Percentiles rank a stretch among this genome's conserved stretches.
phyloP scores from a whole-genome alignment of 2,329 filamentous ascomycete species.

The Phaeosphaeriaceae sp. region DNA sequence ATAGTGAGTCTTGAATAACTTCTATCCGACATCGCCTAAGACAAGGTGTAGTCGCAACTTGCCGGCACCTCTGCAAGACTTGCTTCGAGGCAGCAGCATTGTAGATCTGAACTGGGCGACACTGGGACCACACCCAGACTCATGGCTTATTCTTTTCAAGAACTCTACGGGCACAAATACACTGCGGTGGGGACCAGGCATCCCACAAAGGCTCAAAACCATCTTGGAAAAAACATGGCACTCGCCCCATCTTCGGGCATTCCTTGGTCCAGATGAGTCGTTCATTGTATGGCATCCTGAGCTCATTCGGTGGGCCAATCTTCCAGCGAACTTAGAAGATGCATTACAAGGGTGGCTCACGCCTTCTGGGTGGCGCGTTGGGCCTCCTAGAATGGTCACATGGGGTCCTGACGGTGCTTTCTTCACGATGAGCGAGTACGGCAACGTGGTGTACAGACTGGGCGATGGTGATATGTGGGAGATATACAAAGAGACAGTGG shows the following conservation, averaged over 20 bases:
- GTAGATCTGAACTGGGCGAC: conserved; percentile 41
- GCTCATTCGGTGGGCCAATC: conserved; percentile 40
- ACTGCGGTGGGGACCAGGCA: conserved; percentile 37
- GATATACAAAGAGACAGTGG: conserved; percentile 43
- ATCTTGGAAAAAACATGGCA: conserved; percentile 35
- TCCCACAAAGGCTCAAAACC: conserved; percentile 27
- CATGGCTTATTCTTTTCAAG: conserved; percentile 44
- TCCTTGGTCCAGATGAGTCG: conserved; percentile 36
- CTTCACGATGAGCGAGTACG: conserved; percentile 48
- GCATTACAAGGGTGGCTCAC: conserved; percentile 45
- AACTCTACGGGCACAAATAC: conserved; percentile 31
- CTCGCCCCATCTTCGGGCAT: conserved; percentile 37
- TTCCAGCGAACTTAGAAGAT: conserved; percentile 38
- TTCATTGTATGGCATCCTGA: conserved; percentile 46
- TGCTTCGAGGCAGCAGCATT: conserved; percentile 32
- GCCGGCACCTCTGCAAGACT: conserved; percentile 32
- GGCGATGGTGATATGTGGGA: conserved; percentile 34
- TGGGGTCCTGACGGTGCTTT: conserved; percentile 42
- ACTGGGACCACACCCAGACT: conserved; percentile 36
- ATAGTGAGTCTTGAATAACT: conserved; percentile 29
- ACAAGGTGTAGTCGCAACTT: conserved; percentile 34
- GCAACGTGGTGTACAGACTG: conserved; percentile 36
- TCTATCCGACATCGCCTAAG: conserved; percentile 2
- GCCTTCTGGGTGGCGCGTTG: conserved; percentile 45
- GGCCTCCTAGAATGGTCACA: conserved; percentile 40